A percentile compares a stretch with the other conserved stretches of the same genome.
Conservation (phyloP, 164 flowering plant genomes). For the Malania oleifera region DNA sequence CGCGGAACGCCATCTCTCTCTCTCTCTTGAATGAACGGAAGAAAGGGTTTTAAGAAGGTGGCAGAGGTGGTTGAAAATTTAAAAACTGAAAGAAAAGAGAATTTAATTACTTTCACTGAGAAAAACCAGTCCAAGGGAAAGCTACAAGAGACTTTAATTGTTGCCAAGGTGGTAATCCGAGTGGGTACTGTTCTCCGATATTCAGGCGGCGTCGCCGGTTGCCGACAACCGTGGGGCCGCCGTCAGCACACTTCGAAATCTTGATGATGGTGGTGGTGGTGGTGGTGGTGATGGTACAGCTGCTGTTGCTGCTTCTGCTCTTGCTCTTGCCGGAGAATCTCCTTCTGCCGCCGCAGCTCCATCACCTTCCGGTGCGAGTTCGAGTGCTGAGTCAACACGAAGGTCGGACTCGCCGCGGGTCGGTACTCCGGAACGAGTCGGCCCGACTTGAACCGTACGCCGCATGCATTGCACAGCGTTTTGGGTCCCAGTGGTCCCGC, state of each 20-base stretch:
- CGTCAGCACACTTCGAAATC: constrained; percentile 45
- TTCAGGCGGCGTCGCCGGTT: not conserved
- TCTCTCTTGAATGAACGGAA: not conserved
- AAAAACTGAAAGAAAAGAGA: not conserved
- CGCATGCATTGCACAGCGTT: constrained; percentile 64
- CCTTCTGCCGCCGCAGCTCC: constrained; percentile 65
- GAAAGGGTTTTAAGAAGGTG: not conserved
- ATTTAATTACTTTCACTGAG: constrained; percentile 1
- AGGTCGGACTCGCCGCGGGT: constrained; percentile 70
- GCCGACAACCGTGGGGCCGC: not conserved
- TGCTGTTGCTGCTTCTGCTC: constrained; percentile 12
- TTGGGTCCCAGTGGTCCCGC: constrained; percentile 66
- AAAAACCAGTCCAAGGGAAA: not conserved
- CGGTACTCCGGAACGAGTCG: constrained; percentile 66
- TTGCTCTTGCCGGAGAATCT: constrained; percentile 22
- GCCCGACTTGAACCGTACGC: constrained; percentile 65
- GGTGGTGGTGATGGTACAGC: constrained; percentile 1
- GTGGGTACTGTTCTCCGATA: no score
- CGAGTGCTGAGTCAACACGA: constrained; percentile 56
- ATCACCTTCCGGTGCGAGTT: constrained; percentile 64
- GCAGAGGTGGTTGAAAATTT: not conserved
- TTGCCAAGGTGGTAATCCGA: no score
- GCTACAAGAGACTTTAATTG: not conserved
- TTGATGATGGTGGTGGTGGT: constrained; percentile 14
- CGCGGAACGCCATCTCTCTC: constrained; percentile 12